Percentiles rank a stretch among this genome's conserved stretches.
phyloP scores from a whole-genome alignment of 2,329 filamentous ascomycete genomes.

The Alternaria conjuncta region DNA sequence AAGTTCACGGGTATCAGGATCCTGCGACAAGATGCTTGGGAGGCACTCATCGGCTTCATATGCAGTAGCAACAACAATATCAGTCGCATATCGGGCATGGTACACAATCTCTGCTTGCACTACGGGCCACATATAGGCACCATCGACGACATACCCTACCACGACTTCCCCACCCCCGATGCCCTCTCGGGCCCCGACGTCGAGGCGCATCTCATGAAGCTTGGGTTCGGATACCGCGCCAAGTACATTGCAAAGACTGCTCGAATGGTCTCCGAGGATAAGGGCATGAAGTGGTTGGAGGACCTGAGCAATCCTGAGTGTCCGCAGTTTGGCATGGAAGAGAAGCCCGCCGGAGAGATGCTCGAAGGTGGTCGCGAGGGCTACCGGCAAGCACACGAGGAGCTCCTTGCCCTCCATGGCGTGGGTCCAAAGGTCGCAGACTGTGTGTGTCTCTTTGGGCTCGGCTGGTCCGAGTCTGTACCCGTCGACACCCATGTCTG shows the following conservation, averaged over 20 bases:
- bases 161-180: constrained; percentile 84
- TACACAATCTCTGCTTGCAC: constrained; percentile 84
- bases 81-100: constrained; percentile 92
- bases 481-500: constrained; percentile 97
- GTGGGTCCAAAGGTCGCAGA: constrained; percentile 97
- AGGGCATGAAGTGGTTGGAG: constrained; percentile 74
- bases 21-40: constrained; percentile 93
- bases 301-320: constrained; percentile 78
- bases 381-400: constrained; percentile 80
- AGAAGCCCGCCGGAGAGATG: constrained; percentile 56
- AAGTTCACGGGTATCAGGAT: constrained; percentile 92
- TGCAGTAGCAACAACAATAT: constrained; percentile 99
- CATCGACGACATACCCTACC: constrained; percentile 73
- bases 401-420: constrained; percentile 78
- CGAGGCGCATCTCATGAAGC: constrained; percentile 76
- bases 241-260: constrained; percentile 92
- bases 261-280: constrained; percentile 71
- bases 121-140: constrained; percentile 81
- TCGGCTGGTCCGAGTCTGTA: constrained; percentile 94
- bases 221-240: constrained; percentile 94
- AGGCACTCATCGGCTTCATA: constrained; percentile 91
- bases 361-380: constrained; percentile 63
- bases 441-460: constrained; percentile 93
- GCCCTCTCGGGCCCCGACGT: constrained; percentile 76
- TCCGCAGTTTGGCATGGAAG: constrained; percentile 62